Conservation (phyloP, 192 early-diverging fungal genomes). For the Mortierella claussenii region DNA sequence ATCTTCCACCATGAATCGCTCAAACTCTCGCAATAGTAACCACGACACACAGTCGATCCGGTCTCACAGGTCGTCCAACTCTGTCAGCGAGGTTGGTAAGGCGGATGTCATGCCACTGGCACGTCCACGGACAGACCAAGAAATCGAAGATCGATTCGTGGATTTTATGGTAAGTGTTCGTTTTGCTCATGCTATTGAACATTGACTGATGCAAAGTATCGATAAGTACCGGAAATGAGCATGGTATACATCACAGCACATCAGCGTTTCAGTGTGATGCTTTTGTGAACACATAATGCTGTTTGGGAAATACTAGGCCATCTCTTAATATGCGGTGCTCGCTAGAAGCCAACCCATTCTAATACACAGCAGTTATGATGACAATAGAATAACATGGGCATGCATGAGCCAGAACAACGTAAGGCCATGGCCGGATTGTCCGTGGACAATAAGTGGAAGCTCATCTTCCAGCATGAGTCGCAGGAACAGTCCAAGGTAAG, state of each 20-base stretch:
- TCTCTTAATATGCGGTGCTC: too few relatives aligned
- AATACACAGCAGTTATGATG: not conserved
- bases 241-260: not conserved
- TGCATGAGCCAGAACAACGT: conserved; percentile 59
- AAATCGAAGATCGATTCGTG: conserved; percentile 64
- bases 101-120: conserved; percentile 41
- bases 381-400: conserved; percentile 61
- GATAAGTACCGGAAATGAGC: not conserved
- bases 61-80: conserved; percentile 29
- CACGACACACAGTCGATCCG: conserved; percentile 37
- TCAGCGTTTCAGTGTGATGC: not conserved
- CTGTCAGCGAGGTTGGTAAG: conserved; percentile 38
- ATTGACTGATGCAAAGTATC: not conserved
- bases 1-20: conserved; percentile 36
- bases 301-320: too few relatives aligned
- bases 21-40: conserved; percentile 5
- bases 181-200: not conserved
- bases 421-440: conserved; percentile 57
- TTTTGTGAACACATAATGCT: not conserved
- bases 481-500: conserved; percentile 52
- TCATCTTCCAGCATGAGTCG: conserved; percentile 65
- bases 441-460: conserved; percentile 67
- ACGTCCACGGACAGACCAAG: conserved; percentile 54
- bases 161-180: conserved; percentile 61
- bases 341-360: too few relatives aligned